These are phyloP conservation scores for Bipolaris victoriae DNA, from an alignment of 2,329 filamentous ascomycete species.

Conservation along the genomic window DNA sequence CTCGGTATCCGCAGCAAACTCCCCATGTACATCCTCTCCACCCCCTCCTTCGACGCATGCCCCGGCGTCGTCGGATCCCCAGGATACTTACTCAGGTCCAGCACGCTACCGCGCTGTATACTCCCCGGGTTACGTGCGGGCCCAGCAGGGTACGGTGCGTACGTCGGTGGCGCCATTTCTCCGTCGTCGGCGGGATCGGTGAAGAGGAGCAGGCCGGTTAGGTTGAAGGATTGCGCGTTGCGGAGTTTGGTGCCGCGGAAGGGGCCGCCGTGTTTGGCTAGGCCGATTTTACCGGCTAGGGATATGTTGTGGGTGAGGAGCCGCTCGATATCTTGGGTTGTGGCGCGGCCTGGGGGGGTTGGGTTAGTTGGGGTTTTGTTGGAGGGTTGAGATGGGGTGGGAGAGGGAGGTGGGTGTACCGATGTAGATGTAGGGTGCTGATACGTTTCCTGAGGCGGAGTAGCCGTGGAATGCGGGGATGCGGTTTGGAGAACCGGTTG, in stretches of 20 bases:
- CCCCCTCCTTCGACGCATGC: conserved; percentile 85
- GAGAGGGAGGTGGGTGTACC: conserved; percentile 27
- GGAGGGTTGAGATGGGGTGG: background rate
- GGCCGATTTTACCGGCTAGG: conserved; percentile 55
- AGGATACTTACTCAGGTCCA: conserved; percentile 66
- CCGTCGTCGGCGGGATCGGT: conserved; percentile 53
- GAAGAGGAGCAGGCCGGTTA: conserved; percentile 54
- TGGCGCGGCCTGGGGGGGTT: conserved; percentile 26
- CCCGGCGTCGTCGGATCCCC: conserved; percentile 54
- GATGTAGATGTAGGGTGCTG: conserved; percentile 56
- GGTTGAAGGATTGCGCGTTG: conserved; percentile 53
- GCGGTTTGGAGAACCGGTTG: conserved; percentile 42
- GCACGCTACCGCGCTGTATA: conserved; percentile 54
- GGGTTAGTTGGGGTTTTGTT: background rate
- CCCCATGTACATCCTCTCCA: conserved; percentile 65
- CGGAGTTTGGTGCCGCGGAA: conserved; percentile 57
- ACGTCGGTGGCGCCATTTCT: conserved; percentile 44
- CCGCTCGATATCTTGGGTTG: conserved; percentile 53
- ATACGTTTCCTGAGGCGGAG: conserved; percentile 52
- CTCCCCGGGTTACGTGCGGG: conserved; percentile 48
- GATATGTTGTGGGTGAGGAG: conserved; percentile 49
- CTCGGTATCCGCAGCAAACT: conserved; percentile 78
- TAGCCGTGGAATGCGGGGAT: conserved; percentile 58
- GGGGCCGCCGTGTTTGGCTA: conserved; percentile 53
- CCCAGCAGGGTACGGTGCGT: conserved; percentile 25